Base-by-base conservation (phyloP, 805 yeast species). In the Groenewaldozyma tartarivorans region DNA sequence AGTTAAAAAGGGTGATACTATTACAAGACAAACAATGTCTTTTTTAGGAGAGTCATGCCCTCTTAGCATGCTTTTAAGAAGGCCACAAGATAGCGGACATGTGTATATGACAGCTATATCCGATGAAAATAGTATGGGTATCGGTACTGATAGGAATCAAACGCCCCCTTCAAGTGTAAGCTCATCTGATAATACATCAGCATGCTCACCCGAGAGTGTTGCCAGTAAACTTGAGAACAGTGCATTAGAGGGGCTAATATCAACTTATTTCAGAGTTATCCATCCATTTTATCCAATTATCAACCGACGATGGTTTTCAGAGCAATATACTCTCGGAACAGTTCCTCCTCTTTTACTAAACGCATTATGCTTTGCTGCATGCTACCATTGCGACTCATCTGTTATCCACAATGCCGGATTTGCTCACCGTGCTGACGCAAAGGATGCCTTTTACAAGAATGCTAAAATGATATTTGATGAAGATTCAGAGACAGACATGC, bases 271-370 rank as follows among this genome's bases (percentile, higher is more conserved):
- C 30, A 37, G 36, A 20, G 18, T 16, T 6, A 41, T 43, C 9
- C 44, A 46, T 35, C 49, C 49, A 4, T 33, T 46, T 17, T 46
- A 44, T 20, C 45, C 49, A 5, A 36, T 46, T 15, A 30, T 46
- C 19, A 34, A 43, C 33, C 17, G 42, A 15, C 11, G 15, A n/a
- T 22, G 37, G 35, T 43, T 46, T 35, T 42, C 39, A 4, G 30
- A 29, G 15, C 44, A 31, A n/a, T 46, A 46, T 18, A 18, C 15
- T n/a, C 19, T 21, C 4, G 20, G 31, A 18, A 17, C 35, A 3
- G 35, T 43, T 2, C 45, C 49, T 4, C 21, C 26, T 38, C 24
- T 46, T 13, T 39, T 46, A n/a, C 39, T 43, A 9, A 41, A 46
- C 19, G 35, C 47, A 7, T 33, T 46, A 15, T 46, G 49, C 37